Conservation (phyloP, 192 early-diverging fungal genomes). For the Phycomyces blakesleeanus region DNA sequence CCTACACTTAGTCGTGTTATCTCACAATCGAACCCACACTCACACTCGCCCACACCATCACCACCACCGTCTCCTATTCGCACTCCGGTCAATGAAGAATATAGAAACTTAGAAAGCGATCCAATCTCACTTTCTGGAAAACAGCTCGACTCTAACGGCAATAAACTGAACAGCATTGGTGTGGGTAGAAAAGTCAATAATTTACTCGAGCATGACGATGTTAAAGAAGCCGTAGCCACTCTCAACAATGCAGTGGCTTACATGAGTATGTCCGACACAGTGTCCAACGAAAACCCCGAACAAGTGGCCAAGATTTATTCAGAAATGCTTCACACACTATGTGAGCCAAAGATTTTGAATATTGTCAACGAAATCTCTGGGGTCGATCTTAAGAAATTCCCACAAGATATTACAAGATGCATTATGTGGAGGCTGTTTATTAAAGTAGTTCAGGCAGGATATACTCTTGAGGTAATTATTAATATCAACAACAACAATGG, state of each 20-base stretch:
- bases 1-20: neutral
- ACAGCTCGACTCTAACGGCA: too few relatives aligned
- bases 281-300: neutral
- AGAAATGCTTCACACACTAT: conserved; percentile 19
- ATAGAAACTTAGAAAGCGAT: too few relatives aligned
- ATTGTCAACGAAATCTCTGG: neutral
- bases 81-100: too few relatives aligned
- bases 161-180: neutral
- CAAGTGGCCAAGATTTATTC: conserved; percentile 16
- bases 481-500: too few relatives aligned
- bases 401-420: neutral
- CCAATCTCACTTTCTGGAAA: too few relatives aligned
- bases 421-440: conserved; percentile 20
- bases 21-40: too few relatives aligned
- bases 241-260: neutral
- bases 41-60: neutral
- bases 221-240: neutral
- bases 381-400: neutral
- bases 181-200: neutral
- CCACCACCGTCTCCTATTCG: too few relatives aligned
- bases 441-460: conserved; percentile 25
- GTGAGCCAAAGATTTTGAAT: conserved; percentile 6
- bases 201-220: neutral
- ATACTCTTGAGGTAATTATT: conserved; percentile 18
- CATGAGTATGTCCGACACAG: neutral